Base-by-base conservation (phyloP, 768 basidiomycete genomes). In the Sistotremastrum suecicum region DNA sequence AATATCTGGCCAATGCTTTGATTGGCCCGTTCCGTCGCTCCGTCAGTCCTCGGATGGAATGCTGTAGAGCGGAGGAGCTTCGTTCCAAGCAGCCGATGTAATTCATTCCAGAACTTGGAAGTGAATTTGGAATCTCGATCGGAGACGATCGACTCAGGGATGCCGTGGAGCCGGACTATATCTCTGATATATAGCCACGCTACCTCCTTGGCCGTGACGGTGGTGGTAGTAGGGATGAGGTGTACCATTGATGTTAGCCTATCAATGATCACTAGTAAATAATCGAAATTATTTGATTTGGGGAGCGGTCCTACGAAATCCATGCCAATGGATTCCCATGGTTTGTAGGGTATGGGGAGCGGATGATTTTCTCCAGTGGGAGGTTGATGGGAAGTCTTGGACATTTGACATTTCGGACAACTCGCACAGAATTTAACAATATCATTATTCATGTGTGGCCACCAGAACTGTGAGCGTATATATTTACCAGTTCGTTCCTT, bases 21-120 rank as follows among this genome's bases (percentile, higher is more conserved):
- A 12, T 49, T 54, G 1, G 55, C 50, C 8, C 44, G 30, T 42
- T 56, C 52, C 4, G 35, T 32, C 5, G 56, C 58, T 0, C 65
- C 63, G 49, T 68, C 65, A 1, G 63, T 69, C 42, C 69, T 64
- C 0, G 65, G 67, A 44, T 70, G 69, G 46, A 62, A 69, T 0
- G 64, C n/a, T n/a, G n/a, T n/a, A n/a, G 62, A 68, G 59, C 69
- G 61, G 0, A 55, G 40, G 0, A 67, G 51, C 31, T 59, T 56
- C 0, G 59, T 51, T 1, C 66, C 61, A 4, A 65, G 10, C 0
- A 62, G 29, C 8, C 42, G 36, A 37, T 68, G 56, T 0, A 54
- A 40, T 29, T 56, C 54, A 3, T 39, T 43, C 66, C 67, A 66
- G 51, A 66, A 67, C 11, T 47, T 46, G 44, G 52, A 43, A 45